Base-by-base conservation (phyloP, 306 rosid genomes). In the Lablab purpureus region DNA sequence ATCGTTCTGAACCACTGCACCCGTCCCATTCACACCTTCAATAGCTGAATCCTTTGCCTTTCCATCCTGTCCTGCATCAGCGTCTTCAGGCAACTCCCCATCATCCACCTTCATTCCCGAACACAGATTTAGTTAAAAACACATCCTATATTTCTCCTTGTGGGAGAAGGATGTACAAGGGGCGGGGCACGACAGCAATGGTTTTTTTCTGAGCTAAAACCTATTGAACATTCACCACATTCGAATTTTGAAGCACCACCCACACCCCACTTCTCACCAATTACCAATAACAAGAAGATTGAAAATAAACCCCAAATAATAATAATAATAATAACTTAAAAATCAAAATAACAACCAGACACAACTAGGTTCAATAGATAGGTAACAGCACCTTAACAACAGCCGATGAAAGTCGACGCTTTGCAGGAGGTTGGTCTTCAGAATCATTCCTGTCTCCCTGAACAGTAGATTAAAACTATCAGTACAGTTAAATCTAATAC, bases 371-470 rank as follows among this genome's bases (percentile, higher is more conserved):
- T 18, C 12, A 27, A 10, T 49, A 50, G 59, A 43, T 22, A 36
- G 46, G 40, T 7, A 17, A 2, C 4, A 51, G 46, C 62, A 92
- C 98, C 97, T 89, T 94, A 45, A 94, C 98, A 22, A 94, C 97
- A n/a, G 97, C 92, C 11, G 98, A 94, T 3, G 92, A 94, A 59
- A 94, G 87, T 50, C 97, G 82, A 46, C 97, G 91, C 49, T 94
- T 94, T 1, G 90, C 87, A 5, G 92, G 91, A 72, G 92, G 97
- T 70, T 90, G 92, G 75, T 92, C 97, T 80, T 90, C 96, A 13
- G 79, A 81, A 60, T 90, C 94, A 68, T 70, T 81, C 78, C 87
- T 88, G 59, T 88, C 92, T 8, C 84, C 97, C 97, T 90, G 80
- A 71, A 82, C 9, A 51, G 58, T 45, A 46, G 65, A 56, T 23